phyloP scores from a whole-genome alignment of 164 flowering plant genomes.

The Sextonia rubra region DNA sequence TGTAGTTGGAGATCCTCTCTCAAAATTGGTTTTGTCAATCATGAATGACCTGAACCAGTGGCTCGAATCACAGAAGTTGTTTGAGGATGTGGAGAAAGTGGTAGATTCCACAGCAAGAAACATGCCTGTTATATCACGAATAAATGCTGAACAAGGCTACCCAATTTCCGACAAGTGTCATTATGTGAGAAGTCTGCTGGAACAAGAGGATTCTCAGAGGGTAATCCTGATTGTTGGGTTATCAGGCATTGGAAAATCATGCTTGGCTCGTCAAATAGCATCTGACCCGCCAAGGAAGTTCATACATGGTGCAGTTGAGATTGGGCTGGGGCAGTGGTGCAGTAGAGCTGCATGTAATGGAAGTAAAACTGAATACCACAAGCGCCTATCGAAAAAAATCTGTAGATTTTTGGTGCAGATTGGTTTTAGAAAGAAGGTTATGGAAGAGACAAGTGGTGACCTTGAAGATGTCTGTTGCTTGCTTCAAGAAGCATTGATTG shows the following conservation, averaged over 20 bases:
- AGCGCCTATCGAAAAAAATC: conserved; percentile 35
- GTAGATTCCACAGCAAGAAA: conserved; percentile 34
- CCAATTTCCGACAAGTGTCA: conserved; percentile 37
- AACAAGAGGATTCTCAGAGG: conserved; percentile 24
- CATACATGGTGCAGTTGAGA: conserved; percentile 40
- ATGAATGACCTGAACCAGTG: conserved; percentile 42
- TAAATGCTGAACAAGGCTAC: conserved; percentile 35
- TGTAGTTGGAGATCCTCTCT: conserved; percentile 41
- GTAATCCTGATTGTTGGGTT: conserved; percentile 45
- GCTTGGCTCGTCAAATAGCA: conserved; percentile 54
- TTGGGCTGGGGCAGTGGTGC: conserved; percentile 51
- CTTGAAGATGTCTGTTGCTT: conserved; percentile 36
- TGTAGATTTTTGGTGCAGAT: conserved; percentile 38
- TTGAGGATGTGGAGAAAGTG: conserved; percentile 30
- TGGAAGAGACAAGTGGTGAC: conserved; percentile 30
- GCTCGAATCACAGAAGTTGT: conserved; percentile 42
- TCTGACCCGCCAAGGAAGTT: conserved; percentile 40
- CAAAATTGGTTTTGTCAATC: conserved; percentile 29
- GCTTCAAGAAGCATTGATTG: conserved; percentile 50
- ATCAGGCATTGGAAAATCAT: conserved; percentile 51
- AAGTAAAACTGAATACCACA: conserved; percentile 36
- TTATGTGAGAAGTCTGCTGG: conserved; percentile 30
- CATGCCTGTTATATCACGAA: conserved; percentile 22
- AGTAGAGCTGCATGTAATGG: conserved; percentile 42
- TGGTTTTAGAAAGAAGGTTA: conserved; percentile 33